Evolutionary conservation across 139 green algal genomes (phyloP).

Genomic region (Ulvella scutata): DNA sequence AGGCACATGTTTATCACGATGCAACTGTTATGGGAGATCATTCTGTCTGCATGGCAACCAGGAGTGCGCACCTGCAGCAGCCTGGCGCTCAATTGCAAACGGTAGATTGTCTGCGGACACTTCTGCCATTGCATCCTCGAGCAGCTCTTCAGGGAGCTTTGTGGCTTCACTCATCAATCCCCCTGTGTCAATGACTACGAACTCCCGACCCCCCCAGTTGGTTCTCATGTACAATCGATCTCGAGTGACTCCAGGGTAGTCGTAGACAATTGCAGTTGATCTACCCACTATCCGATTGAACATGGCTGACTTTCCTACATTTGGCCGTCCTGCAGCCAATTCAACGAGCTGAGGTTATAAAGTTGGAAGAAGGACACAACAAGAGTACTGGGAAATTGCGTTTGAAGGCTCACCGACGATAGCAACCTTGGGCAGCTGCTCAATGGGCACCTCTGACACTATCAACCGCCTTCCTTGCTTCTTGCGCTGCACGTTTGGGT

Average conservation of each 20-base stretch:
- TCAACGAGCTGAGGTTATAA: too few species aligned
- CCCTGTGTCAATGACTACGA: constrained; percentile 92
- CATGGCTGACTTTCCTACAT: constrained; percentile 92
- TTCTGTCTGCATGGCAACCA: too few species aligned
- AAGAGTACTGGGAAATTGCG: neutral
- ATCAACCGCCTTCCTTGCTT: neutral
- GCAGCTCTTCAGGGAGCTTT: constrained; percentile 38
- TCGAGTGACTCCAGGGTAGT: constrained; percentile 84
- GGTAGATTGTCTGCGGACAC: constrained; percentile 53
- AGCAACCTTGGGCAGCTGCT: constrained; percentile 48
- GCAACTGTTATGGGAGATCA: too few species aligned
- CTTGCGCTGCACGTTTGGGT: neutral
- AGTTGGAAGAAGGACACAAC: neutral
- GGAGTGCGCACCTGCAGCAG: constrained; percentile 37
- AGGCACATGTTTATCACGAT: too few species aligned
- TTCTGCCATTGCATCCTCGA: constrained; percentile 26
- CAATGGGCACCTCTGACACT: constrained; percentile 6
- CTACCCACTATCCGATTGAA: constrained; percentile 85
- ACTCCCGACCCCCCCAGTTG: constrained; percentile 77
- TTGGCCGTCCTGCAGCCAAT: constrained; percentile 53
- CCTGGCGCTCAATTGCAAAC: constrained; percentile 75
- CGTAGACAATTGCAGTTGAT: constrained; percentile 81
- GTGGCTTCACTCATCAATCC: constrained; percentile 65
- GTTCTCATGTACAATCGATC: constrained; percentile 82
- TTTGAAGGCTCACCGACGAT: constrained; percentile 40